A percentile compares a stretch with the other conserved stretches of the same genome.
Evolutionary conservation across 2,329 filamentous ascomycete genomes (phyloP).

Genomic region (Fusarium sp.): DNA sequence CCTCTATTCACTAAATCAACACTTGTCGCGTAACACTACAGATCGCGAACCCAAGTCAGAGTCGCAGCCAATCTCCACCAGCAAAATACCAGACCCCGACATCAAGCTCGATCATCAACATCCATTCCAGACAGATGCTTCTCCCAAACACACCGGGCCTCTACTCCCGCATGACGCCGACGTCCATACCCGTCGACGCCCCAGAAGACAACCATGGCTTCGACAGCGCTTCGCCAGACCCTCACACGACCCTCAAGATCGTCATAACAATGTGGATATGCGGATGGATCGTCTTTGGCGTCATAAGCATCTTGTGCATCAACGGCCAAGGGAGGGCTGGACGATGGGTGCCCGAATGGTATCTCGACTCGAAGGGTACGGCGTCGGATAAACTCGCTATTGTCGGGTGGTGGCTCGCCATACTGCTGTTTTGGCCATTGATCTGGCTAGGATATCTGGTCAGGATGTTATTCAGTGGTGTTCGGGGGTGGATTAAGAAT

Average conservation of each 20-base stretch:
- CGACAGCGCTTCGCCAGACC: constrained; percentile 19
- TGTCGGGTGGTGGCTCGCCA: constrained; percentile 49
- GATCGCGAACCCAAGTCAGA: background rate
- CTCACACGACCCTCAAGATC: constrained; percentile 35
- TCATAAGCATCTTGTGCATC: constrained; percentile 52
- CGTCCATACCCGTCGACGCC: constrained; percentile 9
- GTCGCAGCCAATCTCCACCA: background rate
- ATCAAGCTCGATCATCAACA: background rate
- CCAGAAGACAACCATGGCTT: constrained; percentile 16
- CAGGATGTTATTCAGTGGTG: constrained; percentile 69
- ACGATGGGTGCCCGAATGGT: constrained; percentile 55
- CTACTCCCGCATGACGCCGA: background rate
- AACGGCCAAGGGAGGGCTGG: constrained; percentile 50
- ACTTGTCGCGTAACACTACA: background rate
- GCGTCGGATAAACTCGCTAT: constrained; percentile 42
- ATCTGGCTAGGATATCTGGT: constrained; percentile 79
- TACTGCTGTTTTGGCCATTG: constrained; percentile 62
- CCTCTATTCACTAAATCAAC: constrained; percentile 3
- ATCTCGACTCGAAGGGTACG: constrained; percentile 47
- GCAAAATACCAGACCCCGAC: background rate
- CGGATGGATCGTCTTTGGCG: constrained; percentile 52
- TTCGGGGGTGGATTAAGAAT: constrained; percentile 60
- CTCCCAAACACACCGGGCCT: background rate
- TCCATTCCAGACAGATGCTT: background rate
- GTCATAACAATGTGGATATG: constrained; percentile 46